Evolutionary conservation across 2,329 filamentous ascomycete genomes (phyloP), one percentile per base, ranked within the genome.

Genomic region (Dendryphion nanum): DNA sequence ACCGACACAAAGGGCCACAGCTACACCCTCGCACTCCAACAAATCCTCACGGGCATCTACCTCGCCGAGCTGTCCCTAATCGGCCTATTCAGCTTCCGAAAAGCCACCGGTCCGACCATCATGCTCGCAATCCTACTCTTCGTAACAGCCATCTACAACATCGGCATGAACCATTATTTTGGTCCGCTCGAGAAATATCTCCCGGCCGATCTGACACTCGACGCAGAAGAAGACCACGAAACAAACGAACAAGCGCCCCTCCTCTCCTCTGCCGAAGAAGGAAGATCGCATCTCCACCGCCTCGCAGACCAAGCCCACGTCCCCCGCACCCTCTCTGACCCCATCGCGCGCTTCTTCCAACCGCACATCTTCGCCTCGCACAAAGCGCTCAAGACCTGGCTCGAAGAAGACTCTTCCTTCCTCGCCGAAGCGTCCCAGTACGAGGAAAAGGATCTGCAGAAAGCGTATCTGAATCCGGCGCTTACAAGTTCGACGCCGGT

Each of bases 1-100:
- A 83, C 95, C 55, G 89, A 96, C 60, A 95, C 87, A 24, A 88
- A 94, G 58, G 90, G 91, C 13, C 78, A 91, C 12, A 83, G 88
- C 51, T 96, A 95, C 59, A 85, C 88, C 1, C 84, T 84, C n/a
- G 90, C 87, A 1, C 73, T 97, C 35, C 84, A 94, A 62, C 90
- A 96, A 41, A 79, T 94, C 33, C 81, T 91, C 18, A 82, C 84
- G 1, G 90, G 91, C 16, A 73, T 94, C 34, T 96, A 97, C 62
- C 75, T 96, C 23, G 80, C 84, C 1, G 82, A 93, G 48, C 69
- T 91, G 19, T 93, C 88, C 64, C 74, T 96, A 59, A 84, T 95
- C 48, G 90, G 89, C 34, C 75, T 96, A 2, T 90, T 96, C 53
- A 85, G 61, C 29, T 38, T 62, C 10, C 55, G 51, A 30, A 37